Percentiles rank a stretch among this genome's conserved stretches.
These are phyloP conservation scores for Eucalyptus urophylla DNA, from an alignment of 345 rosid species.

Conservation along the genomic window DNA sequence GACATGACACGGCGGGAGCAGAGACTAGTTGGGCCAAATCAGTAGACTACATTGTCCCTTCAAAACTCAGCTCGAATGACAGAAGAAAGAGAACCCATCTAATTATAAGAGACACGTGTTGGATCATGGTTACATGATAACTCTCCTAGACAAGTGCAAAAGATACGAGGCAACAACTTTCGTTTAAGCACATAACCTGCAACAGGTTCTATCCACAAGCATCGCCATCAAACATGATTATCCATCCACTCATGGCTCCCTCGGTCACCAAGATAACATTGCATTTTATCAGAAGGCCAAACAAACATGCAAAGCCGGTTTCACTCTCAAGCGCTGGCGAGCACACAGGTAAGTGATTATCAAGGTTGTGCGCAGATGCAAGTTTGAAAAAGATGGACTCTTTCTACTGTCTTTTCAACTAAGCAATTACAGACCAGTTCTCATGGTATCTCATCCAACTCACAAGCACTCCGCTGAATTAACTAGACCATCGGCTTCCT, in stretches of 20 bases:
- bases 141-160: not conserved
- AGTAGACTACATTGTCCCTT: not conserved
- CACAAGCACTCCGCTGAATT: not conserved
- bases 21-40: not conserved
- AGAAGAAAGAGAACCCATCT: not conserved
- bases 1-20: not conserved
- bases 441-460: not conserved
- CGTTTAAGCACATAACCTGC: not conserved
- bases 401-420: not conserved
- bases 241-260: not conserved
- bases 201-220: not conserved
- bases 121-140: not conserved
- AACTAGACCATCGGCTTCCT: not conserved
- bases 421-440: not conserved
- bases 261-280: not conserved
- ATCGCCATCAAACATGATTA: not conserved
- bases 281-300: not conserved
- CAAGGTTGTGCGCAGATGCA: not conserved
- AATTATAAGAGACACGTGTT: not conserved
- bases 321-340: fast-evolving
- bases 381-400: not conserved
- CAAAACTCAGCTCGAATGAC: not conserved
- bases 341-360: not conserved
- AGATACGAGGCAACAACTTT: not conserved
- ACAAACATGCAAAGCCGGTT: not conserved